Conservation (phyloP, 371 early-diverging fungal species). For the Mortierella sp. region DNA sequence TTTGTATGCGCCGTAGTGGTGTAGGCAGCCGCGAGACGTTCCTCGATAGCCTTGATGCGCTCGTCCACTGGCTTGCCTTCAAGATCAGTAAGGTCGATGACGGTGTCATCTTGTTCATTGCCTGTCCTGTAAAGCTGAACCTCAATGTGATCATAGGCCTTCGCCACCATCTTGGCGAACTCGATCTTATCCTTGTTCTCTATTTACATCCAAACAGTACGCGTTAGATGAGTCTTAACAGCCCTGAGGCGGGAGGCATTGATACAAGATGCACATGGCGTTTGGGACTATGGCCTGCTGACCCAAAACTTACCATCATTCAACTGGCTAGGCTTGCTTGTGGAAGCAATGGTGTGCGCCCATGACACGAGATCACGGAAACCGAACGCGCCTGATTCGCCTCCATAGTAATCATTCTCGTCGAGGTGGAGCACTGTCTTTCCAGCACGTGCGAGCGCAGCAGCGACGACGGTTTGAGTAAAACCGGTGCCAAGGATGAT, state of each 20-base stretch:
- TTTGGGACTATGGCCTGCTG: neutral
- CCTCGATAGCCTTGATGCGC: slow-evolving; percentile 26
- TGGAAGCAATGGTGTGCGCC: slow-evolving; percentile 39
- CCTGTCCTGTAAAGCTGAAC: slow-evolving; percentile 28
- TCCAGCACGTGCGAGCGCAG: slow-evolving; percentile 81
- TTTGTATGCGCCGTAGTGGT: slow-evolving; percentile 4
- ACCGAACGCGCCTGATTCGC: slow-evolving; percentile 73
- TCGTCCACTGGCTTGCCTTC: slow-evolving; percentile 23
- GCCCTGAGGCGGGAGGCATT: too few species aligned
- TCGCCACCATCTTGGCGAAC: slow-evolving; percentile 38
- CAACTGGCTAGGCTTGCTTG: neutral
- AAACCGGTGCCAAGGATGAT: slow-evolving; percentile 93
- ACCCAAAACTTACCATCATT: slow-evolving; percentile 6
- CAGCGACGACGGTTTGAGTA: slow-evolving; percentile 87
- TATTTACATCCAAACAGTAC: neutral
- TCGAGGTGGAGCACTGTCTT: slow-evolving; percentile 94
- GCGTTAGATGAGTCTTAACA: too few species aligned
- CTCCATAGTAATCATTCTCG: slow-evolving; percentile 86
- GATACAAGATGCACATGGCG: neutral
- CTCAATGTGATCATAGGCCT: slow-evolving; percentile 37
- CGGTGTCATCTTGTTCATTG: neutral
- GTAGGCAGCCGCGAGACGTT: slow-evolving; percentile 22
- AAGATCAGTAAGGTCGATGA: slow-evolving; percentile 30
- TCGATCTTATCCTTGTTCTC: slow-evolving; percentile 42
- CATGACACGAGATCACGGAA: slow-evolving; percentile 65